phyloP scores from a whole-genome alignment of 163 green algal genomes.

The Prototheca cutis region DNA sequence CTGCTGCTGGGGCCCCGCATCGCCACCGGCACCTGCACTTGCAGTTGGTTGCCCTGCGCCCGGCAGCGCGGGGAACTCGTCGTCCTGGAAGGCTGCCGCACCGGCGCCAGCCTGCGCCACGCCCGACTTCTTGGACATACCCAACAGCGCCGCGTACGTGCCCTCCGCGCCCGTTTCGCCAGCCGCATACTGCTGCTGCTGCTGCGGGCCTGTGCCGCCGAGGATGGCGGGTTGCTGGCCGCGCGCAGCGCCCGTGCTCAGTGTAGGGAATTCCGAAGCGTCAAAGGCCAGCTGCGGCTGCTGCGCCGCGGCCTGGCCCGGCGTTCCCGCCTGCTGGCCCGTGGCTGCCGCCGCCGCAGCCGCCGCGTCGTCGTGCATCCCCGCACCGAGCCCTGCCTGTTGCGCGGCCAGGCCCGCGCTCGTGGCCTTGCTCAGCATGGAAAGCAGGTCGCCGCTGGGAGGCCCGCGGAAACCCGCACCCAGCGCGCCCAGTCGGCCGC shows the following conservation, averaged over 20 bases:
- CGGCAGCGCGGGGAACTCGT: conserved; percentile 72
- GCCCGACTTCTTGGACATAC: not conserved
- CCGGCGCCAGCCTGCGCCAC: not conserved
- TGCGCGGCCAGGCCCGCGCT: conserved; percentile 10
- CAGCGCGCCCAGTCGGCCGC: conserved; percentile 4
- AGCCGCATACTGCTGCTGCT: conserved; percentile 77
- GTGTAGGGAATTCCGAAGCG: conserved; percentile 47
- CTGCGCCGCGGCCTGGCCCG: conserved; percentile 1
- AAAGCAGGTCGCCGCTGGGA: conserved; percentile 45
- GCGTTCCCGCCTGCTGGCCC: not conserved
- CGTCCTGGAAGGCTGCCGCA: conserved; percentile 33
- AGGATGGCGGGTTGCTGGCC: not conserved
- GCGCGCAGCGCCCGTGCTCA: not conserved
- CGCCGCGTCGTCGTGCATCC: conserved; percentile 4
- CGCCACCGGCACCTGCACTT: not conserved
- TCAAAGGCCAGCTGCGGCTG: conserved; percentile 35
- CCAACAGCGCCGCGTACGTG: conserved; percentile 17
- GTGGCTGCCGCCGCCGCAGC: not conserved
- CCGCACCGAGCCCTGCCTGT: not conserved
- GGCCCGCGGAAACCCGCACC: conserved; percentile 17
- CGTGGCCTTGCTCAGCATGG: conserved; percentile 43
- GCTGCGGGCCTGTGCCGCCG: conserved; percentile 31
- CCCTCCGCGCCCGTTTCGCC: conserved; percentile 3
- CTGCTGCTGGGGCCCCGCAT: not conserved
- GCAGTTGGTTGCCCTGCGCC: too few relatives aligned